These are phyloP conservation scores for Sphaerostilbella broomeana DNA, from an alignment of 2,329 filamentous ascomycete genomes.

Conservation along the genomic window DNA sequence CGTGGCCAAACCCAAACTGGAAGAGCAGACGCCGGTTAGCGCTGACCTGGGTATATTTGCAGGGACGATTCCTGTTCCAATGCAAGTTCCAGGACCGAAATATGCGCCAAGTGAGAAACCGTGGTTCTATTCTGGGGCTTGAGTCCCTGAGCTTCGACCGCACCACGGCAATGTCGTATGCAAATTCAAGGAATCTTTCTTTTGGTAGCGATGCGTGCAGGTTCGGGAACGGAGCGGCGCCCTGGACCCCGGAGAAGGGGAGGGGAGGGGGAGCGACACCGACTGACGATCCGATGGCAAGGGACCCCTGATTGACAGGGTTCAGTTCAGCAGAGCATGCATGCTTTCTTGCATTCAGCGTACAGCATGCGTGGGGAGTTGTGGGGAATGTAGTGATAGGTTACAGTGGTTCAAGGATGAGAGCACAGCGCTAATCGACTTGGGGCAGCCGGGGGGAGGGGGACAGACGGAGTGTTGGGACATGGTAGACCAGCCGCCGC, in stretches of 20 bases:
- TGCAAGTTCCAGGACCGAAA: constrained; percentile 49
- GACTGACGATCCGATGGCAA: not conserved
- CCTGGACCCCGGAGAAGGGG: no score
- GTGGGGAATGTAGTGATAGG: constrained; percentile 6
- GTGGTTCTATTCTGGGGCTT: constrained; percentile 35
- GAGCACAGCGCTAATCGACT: constrained; percentile 4
- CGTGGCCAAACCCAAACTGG: constrained; percentile 29
- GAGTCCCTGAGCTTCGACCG: no score
- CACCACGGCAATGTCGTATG: no score
- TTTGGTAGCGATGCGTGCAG: constrained; percentile 2
- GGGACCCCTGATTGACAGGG: constrained; percentile 5
- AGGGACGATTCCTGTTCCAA: constrained; percentile 54
- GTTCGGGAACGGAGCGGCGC: not conserved
- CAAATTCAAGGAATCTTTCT: no score
- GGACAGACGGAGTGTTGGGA: constrained; percentile 5
- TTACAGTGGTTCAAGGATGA: not conserved
- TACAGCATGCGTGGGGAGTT: constrained; percentile 10
- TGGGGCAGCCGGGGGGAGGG: constrained; percentile 5
- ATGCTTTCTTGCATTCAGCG: constrained; percentile 12
- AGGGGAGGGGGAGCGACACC: no score
- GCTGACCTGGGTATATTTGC: constrained; percentile 39
- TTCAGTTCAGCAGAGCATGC: constrained; percentile 14
- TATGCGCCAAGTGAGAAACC: constrained; percentile 38
- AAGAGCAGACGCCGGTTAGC: constrained; percentile 14
- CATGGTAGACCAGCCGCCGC: no score